Evolutionary conservation across 2,329 filamentous ascomycete genomes (phyloP), one percentile per base, ranked within the genome.

Genomic region (Scedosporium minutisporum): DNA sequence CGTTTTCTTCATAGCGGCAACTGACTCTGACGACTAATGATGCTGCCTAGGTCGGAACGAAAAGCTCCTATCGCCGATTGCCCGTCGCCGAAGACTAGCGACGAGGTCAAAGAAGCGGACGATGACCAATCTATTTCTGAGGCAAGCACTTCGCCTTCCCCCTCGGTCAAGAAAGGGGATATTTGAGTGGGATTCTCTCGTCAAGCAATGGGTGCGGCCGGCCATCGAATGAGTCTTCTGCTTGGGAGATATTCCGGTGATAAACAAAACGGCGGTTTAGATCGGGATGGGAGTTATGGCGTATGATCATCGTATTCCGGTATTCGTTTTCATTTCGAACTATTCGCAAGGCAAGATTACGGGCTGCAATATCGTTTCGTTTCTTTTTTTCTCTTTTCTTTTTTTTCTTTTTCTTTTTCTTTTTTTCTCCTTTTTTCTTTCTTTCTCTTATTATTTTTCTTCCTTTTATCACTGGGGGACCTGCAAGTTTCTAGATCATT

Each of bases 61-160:
- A 38, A 16, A 12, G 41, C 74, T 62, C 71, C 73, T 62, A 71
- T 74, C 69, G 57, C 48, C 25, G 41, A 63, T 18, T 69, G 70
- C 44, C 74, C 73, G 62, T 74, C 77, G 62, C 72, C 73, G 57
- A 73, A 78, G 62, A 82, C 80, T 57, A 79, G 82, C 65, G 79
- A 74, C 65, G 82, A 85, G 68, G 79, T 78, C 64, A 77, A 79
- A 63, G 83, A 82, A n/a, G 77, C 84, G 67, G 77, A 79, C 64
- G 77, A 81, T 58, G 80, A 84, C 65, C 77, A 77, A 62, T 76
- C 76, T 60, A 72, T 76, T 62, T 76, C 75, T 62, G 72, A 75
- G 62, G 76, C 75, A 66, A 80, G 77, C 69, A 75, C 77, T 66
- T 74, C 78, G 66, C 79, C 78, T 27, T 84, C 82, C 53, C 81